These are phyloP conservation scores for Pestalotiopsis fici DNA, from an alignment of 2,329 filamentous ascomycete genomes.

Conservation along the genomic window DNA sequence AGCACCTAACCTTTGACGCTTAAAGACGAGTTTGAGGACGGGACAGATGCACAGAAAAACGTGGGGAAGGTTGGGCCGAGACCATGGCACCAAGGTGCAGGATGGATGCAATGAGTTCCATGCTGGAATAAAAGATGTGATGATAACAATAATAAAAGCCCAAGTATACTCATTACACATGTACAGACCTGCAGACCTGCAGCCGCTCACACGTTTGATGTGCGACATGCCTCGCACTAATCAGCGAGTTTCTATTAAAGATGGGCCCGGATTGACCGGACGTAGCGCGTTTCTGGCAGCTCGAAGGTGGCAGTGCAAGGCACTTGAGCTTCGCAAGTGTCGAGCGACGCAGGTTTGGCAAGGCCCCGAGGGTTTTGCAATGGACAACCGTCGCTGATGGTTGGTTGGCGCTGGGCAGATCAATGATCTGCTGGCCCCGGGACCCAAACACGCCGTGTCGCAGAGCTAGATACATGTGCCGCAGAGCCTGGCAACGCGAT, in stretches of 20 bases:
- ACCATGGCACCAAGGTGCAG: not conserved
- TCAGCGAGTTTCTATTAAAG: slow-evolving; percentile 3
- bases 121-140: not conserved
- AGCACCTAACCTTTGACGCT: no score
- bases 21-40: not conserved
- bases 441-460: slow-evolving; percentile 19
- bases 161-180: not conserved
- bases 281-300: slow-evolving; percentile 8
- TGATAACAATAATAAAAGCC: not conserved
- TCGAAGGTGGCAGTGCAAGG: slow-evolving; percentile 9
- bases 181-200: not conserved
- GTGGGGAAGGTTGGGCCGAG: not conserved
- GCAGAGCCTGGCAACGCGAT: slow-evolving; percentile 3
- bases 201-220: slow-evolving; percentile 4
- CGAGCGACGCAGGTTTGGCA: not conserved
- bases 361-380: not conserved
- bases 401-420: slow-evolving; percentile 4
- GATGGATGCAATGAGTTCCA: not conserved
- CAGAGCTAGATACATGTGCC: slow-evolving; percentile 10
- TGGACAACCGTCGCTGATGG: not conserved
- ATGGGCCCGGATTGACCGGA: slow-evolving; percentile 13
- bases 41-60: not conserved
- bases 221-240: not conserved
- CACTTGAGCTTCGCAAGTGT: not conserved
- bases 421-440: slow-evolving; percentile 11